These are phyloP conservation scores for Chiua virens DNA, from an alignment of 768 basidiomycete genomes.

Conservation along the genomic window DNA sequence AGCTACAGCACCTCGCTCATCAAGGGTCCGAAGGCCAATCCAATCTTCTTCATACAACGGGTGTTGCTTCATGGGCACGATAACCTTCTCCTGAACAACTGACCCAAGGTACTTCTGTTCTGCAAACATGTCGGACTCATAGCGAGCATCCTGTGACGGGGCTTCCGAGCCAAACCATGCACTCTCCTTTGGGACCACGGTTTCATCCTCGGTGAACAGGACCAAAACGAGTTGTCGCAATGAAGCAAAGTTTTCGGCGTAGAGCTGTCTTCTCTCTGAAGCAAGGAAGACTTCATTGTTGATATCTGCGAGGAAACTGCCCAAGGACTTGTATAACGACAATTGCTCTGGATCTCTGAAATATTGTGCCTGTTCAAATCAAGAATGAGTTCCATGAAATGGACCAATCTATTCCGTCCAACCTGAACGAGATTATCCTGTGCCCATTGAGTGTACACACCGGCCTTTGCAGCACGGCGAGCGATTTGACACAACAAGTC, in stretches of 20 bases:
- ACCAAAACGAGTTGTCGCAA: slow-evolving; percentile 71
- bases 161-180: slow-evolving; percentile 83
- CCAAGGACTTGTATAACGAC: slow-evolving; percentile 54
- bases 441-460: slow-evolving; percentile 74
- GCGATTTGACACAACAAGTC: slow-evolving; percentile 74
- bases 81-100: slow-evolving; percentile 27
- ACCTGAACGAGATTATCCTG: slow-evolving; percentile 78
- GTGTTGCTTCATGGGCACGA: slow-evolving; percentile 73
- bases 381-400: background rate
- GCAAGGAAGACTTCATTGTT: slow-evolving; percentile 69
- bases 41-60: slow-evolving; percentile 76
- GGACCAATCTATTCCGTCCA: background rate
- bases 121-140: background rate
- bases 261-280: slow-evolving; percentile 55
- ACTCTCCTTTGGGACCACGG: slow-evolving; percentile 81
- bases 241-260: slow-evolving; percentile 56
- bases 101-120: slow-evolving; percentile 14
- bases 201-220: slow-evolving; percentile 70
- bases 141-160: slow-evolving; percentile 30
- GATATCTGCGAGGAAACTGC: slow-evolving; percentile 69
- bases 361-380: slow-evolving; percentile 69
- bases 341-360: slow-evolving; percentile 72
- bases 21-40: slow-evolving; percentile 74
- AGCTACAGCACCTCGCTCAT: slow-evolving; percentile 60
- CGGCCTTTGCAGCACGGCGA: slow-evolving; percentile 55